Evolutionary conservation across 2,329 filamentous ascomycete genomes (phyloP), one percentile per base, ranked within the genome.

Genomic region (Pezicula neosporulosa): DNA sequence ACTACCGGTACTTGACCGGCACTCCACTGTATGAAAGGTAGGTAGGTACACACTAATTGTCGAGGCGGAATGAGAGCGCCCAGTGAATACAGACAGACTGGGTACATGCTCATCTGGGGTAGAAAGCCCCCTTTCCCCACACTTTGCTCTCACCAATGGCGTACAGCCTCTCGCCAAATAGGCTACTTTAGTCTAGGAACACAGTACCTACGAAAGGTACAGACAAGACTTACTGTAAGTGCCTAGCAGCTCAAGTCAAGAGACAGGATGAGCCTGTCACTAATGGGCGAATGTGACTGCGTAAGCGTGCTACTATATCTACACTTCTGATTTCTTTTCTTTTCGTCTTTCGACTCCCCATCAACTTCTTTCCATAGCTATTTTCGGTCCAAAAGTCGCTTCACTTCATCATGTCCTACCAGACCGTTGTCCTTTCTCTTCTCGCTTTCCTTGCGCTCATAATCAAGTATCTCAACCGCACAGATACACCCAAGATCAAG

Each of bases 401-500:
- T 28, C 27, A 15, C n/a, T 5, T 13, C 27, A n/a, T 38, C 33
- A 38, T 47, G 36, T 38, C 30, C 16, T 47, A 15, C 36, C 30
- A 47, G 37, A 38, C 58, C 10, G 56, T 56, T 12, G 61, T 56
- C 44, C 49, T 65, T 24, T 58, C 60, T 16, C n/a, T 64, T 8
- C 43, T 67, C 59, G 62, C 61, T 12, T 21, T 60, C 12, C 37
- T 64, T 10, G 60, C 53, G 44, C 50, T 62, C 37, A 24, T 64
- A 27, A 46, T 64, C 30, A 60, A 56, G 48, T 60, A 68, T 35
- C 62, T 75, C n/a, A 72, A 72, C 46, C 59, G 62, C 1, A 85
- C 82, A 2, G 81, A 85, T 56, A 68, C 74, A 0, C 77, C 81
- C 5, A 82, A 81, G 60, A 83, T 85, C 64, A 83, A 84, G 59